Evolutionary conservation across 495 filamentous ascomycete species (phyloP), one percentile per base, ranked within the genome.

Genomic region (Darksidea phi): DNA sequence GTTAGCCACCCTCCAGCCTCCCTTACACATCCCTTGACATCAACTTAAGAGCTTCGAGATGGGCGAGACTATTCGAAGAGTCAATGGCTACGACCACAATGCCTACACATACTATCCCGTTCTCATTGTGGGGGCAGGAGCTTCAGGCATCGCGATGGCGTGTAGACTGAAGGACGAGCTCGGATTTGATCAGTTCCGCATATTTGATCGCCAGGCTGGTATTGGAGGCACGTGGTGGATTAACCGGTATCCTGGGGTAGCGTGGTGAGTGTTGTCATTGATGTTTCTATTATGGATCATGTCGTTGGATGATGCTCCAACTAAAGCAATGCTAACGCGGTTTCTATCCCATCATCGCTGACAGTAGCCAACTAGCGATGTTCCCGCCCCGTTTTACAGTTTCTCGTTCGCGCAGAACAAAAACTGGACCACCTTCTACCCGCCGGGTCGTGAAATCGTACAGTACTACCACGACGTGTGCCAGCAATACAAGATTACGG

Each of bases 201-300:
- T 89, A 57, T 88, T 88, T 67, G 86, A 88, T 2, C 72, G 80
- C 26, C 78, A 84, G 56, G 71, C 79, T 1, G 80, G 78, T 6
- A 78, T 86, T 58, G 86, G 86, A 42, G 86, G 86, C 15, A 87
- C 86, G 12, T 89, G 86, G 86, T 81, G 77, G 74, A 80, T 81
- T 48, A 88, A 88, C 70, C 72, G 79, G 36, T 89, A 88, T 70
- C 86, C 86, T 1, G 86, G 84, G 18, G 79, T 78, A 53, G 82
- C 82, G 36, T 84, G 81, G 67, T 63, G 43, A 67, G 46, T 65
- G 28, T 56, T 55, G 11, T 4, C 3, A 32, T 10, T 32, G 28
- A 10, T 32, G 28, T 32, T 32, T n/a, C n/a, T n/a, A n/a, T n/a
- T n/a, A n/a, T n/a, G n/a, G n/a, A n/a, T n/a, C n/a, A n/a, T n/a